Evolutionary conservation across 306 rosid genomes (phyloP).

Genomic region (Psophocarpus tetragonolobus): DNA sequence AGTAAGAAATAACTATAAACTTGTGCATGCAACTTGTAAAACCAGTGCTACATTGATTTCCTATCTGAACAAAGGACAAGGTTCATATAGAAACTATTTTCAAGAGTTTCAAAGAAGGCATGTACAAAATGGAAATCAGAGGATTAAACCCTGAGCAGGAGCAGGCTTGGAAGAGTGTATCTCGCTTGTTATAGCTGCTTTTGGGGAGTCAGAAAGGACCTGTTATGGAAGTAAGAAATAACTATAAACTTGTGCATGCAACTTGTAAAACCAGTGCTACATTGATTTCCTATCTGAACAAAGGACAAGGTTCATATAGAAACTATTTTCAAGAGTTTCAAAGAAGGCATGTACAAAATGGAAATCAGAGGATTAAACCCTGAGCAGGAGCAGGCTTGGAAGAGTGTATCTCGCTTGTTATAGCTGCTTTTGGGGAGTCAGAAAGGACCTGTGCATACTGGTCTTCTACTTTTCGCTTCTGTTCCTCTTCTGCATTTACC

Average conservation of each 20-base stretch:
- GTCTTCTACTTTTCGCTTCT: conserved; percentile 63
- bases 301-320: conserved; percentile 24
- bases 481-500: conserved; percentile 65
- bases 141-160: conserved; percentile 88
- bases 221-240: conserved; percentile 38
- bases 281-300: conserved; percentile 36
- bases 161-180: conserved; percentile 60
- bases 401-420: conserved; percentile 51
- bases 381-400: conserved; percentile 76
- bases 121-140: conserved; percentile 63
- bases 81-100: conserved; percentile 35
- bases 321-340: conserved; percentile 44
- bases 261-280: conserved; percentile 37
- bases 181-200: conserved; percentile 58
- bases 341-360: conserved; percentile 53
- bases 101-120: conserved; percentile 44
- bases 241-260: conserved; percentile 42
- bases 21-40: conserved; percentile 35
- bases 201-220: conserved; percentile 78
- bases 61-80: conserved; percentile 28
- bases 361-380: conserved; percentile 81
- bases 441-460: conserved; percentile 71
- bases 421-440: conserved; percentile 75
- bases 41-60: conserved; percentile 42
- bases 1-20: conserved; percentile 41